Evolutionary conservation across 169 alveolate genomes (phyloP).

Genomic region (Plasmodium gonderi): DNA sequence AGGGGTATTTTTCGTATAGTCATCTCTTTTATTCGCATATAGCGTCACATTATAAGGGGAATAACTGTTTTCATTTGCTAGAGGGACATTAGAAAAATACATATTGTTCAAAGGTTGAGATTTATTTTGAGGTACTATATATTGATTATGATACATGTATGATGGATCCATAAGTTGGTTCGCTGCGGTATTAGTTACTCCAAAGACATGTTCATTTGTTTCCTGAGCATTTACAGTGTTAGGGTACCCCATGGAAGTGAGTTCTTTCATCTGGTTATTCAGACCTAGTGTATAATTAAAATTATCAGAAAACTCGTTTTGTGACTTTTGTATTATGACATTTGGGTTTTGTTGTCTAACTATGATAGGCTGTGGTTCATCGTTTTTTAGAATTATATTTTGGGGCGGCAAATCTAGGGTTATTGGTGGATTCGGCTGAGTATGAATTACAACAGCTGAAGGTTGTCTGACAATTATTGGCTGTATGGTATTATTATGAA

Average conservation of each 20-base stretch:
- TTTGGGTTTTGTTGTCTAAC: conserved; percentile 75
- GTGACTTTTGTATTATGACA: conserved; percentile 34
- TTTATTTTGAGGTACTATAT: conserved; percentile 20
- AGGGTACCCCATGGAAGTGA: not conserved
- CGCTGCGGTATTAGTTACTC: conserved; percentile 2
- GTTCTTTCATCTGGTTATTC: conserved; percentile 3
- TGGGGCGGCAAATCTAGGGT: conserved; percentile 74
- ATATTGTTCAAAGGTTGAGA: conserved; percentile 17
- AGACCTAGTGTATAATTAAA: conserved; percentile 10
- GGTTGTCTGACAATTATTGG: conserved; percentile 74
- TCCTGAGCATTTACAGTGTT: conserved; percentile 1
- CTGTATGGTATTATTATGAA: conserved; percentile 46
- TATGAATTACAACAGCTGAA: conserved; percentile 28
- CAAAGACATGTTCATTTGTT: conserved; percentile 16
- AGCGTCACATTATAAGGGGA: conserved; percentile 3
- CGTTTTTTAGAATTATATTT: conserved; percentile 70
- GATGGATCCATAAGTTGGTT: conserved; percentile 12
- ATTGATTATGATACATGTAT: conserved; percentile 20
- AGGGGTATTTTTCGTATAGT: not conserved
- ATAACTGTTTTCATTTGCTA: conserved; percentile 15
- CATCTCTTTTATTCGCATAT: conserved; percentile 21
- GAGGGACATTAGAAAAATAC: conserved; percentile 5
- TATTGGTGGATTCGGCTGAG: conserved; percentile 48
- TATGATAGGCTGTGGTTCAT: conserved; percentile 72
- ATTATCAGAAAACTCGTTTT: conserved; percentile 33